Percentiles rank a stretch among this genome's conserved stretches.
phyloP scores from a whole-genome alignment of 768 basidiomycete species.

The Leccinellum luteum region DNA sequence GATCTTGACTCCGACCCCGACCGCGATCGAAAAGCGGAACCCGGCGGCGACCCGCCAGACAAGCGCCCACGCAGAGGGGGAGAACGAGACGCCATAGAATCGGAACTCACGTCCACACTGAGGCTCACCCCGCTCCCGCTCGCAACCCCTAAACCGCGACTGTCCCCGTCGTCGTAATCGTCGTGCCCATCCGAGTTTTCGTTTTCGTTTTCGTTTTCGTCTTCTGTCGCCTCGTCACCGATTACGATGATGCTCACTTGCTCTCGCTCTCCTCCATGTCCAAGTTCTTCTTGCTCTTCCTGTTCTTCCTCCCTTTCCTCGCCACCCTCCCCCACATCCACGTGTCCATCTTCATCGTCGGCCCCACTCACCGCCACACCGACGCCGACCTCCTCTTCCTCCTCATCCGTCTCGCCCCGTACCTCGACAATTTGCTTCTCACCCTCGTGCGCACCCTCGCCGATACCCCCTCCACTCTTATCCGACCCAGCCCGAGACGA shows the following conservation, averaged over 20 bases:
- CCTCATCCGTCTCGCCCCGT: background rate
- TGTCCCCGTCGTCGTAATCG: too few species aligned
- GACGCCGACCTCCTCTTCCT: conserved; percentile 3
- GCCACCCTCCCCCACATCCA: background rate
- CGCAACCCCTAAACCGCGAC: background rate
- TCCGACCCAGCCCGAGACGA: background rate
- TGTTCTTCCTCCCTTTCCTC: background rate
- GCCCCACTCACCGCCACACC: conserved; percentile 14
- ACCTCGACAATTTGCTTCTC: background rate
- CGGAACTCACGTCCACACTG: background rate
- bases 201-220: background rate
- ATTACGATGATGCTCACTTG: background rate
- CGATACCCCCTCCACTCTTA: background rate
- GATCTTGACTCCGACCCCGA: conserved; percentile 3
- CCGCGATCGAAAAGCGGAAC: background rate
- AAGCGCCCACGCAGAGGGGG: background rate
- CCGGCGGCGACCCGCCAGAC: background rate
- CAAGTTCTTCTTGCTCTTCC: background rate
- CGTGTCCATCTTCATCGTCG: conserved; percentile 8
- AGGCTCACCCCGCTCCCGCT: background rate
- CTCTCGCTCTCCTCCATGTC: background rate
- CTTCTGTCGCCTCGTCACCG: background rate
- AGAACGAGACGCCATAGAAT: background rate
- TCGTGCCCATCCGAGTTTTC: background rate
- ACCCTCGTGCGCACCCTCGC: background rate